A percentile compares a stretch with the other conserved stretches of the same genome.
These are phyloP conservation scores for Termitomyces sp. DNA, from an alignment of 768 basidiomycete species.

Conservation along the genomic window DNA sequence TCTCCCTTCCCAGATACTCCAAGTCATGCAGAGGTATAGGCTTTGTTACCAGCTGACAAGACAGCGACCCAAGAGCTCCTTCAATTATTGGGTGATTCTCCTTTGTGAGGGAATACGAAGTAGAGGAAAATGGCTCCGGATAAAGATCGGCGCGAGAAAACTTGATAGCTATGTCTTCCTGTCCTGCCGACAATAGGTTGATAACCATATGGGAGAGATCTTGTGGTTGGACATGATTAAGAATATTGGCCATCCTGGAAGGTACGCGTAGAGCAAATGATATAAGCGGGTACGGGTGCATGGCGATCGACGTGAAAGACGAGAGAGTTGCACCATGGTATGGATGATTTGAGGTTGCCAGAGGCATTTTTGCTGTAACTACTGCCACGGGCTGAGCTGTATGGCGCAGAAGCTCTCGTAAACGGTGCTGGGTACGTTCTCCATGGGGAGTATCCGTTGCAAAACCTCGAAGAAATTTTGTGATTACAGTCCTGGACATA, in stretches of 20 bases:
- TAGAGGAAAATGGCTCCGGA: constrained; percentile 3
- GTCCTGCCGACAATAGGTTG: constrained; percentile 71
- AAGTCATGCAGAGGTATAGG: constrained; percentile 61
- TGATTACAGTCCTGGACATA: constrained; percentile 10
- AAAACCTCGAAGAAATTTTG: constrained; percentile 11
- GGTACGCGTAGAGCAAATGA: constrained; percentile 88
- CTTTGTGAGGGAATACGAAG: constrained; percentile 32
- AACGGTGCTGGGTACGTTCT: constrained; percentile 15
- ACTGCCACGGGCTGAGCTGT: constrained; percentile 85
- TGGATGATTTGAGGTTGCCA: constrained; percentile 9
- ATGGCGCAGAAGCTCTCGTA: constrained; percentile 62
- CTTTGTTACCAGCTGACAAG: constrained; percentile 59
- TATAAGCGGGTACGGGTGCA: constrained; percentile 84
- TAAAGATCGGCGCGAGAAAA: constrained; percentile 2
- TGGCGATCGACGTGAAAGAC: constrained; percentile 86
- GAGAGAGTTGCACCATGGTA: constrained; percentile 93
- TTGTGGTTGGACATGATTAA: constrained; percentile 25
- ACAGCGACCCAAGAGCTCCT: constrained; percentile 62
- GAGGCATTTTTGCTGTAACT: constrained; percentile 66
- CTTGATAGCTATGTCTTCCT: constrained; percentile 33
- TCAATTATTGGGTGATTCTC: constrained; percentile 58
- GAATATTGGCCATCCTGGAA: constrained; percentile 74
- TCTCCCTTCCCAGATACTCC: constrained; percentile 25
- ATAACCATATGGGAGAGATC: constrained; percentile 57
- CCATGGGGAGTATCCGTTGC: constrained; percentile 9